These are phyloP conservation scores for Elongisporangium prolatum DNA, from an alignment of 352 stramenopile genomes.

Conservation along the genomic window DNA sequence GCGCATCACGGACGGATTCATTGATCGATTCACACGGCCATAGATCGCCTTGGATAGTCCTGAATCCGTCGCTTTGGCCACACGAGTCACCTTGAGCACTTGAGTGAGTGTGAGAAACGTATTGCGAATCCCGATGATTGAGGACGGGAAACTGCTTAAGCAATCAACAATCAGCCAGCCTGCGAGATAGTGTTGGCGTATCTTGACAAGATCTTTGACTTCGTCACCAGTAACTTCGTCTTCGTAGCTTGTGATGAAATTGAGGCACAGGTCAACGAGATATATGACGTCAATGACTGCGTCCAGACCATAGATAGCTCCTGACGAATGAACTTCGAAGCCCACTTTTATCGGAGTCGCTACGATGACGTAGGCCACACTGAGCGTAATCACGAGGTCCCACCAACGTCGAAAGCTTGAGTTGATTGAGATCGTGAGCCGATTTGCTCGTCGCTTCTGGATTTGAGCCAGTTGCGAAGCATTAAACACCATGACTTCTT, in stretches of 20 bases:
- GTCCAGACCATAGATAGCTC: slow-evolving; percentile 33
- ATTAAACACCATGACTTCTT: slow-evolving; percentile 59
- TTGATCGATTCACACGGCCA: slow-evolving; percentile 47
- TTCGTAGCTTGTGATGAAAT: slow-evolving; percentile 66
- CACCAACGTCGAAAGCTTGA: slow-evolving; percentile 58
- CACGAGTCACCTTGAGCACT: slow-evolving; percentile 50
- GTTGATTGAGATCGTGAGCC: slow-evolving; percentile 55
- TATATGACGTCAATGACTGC: slow-evolving; percentile 52
- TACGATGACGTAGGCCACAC: slow-evolving; percentile 49
- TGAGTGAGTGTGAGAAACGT: slow-evolving; percentile 38
- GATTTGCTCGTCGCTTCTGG: slow-evolving; percentile 39
- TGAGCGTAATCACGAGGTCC: slow-evolving; percentile 50
- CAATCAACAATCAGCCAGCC: slow-evolving; percentile 52
- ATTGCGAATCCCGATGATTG: slow-evolving; percentile 26
- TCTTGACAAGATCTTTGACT: slow-evolving; percentile 49
- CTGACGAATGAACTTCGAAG: slow-evolving; percentile 29
- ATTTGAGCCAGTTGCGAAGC: slow-evolving; percentile 51
- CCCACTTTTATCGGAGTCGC: slow-evolving; percentile 50
- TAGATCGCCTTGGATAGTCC: slow-evolving; percentile 45
- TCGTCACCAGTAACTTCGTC: slow-evolving; percentile 57
- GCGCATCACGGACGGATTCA: slow-evolving; percentile 63
- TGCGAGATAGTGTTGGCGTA: slow-evolving; percentile 48
- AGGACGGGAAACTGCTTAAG: slow-evolving; percentile 47
- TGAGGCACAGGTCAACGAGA: slow-evolving; percentile 46
- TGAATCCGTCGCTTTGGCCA: slow-evolving; percentile 47